phyloP scores from a whole-genome alignment of 1,139 yeast species.

The Lodderomyces jiufengensis region DNA sequence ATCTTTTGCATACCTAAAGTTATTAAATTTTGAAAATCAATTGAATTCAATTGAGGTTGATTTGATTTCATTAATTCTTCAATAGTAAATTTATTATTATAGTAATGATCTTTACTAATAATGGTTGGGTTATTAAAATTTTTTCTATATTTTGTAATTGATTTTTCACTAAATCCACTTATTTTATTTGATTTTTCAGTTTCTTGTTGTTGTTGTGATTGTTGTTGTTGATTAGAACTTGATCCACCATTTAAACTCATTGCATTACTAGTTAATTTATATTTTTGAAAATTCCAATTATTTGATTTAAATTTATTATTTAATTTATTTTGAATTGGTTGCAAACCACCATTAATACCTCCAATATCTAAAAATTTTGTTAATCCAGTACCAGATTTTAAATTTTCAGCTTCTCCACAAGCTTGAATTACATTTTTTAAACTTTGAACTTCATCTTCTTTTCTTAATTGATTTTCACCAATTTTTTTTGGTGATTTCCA shows the following conservation, averaged over 20 bases:
- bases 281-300: background rate
- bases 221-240: background rate
- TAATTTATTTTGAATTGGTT: background rate
- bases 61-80: constrained; percentile 5
- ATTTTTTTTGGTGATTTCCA: background rate
- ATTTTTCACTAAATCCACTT: constrained; percentile 14
- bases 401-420: background rate
- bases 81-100: constrained; percentile 11
- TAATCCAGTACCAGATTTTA: constrained; percentile 3
- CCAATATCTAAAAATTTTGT: constrained; percentile 7
- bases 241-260: constrained; percentile 1
- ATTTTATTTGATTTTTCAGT: constrained; percentile 3
- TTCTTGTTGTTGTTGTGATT: background rate
- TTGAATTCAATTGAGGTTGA: background rate
- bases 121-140: no score
- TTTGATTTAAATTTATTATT: no score
- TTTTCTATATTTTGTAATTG: constrained; percentile 16
- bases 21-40: background rate
- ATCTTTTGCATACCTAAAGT: constrained; percentile 9
- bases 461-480: background rate
- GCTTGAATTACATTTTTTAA: constrained; percentile 6
- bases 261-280: constrained; percentile 4
- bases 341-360: constrained; percentile 1
- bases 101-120: no score
- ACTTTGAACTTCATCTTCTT: constrained; percentile 2